Evolutionary conservation across 345 rosid genomes (phyloP), one percentile per base, ranked within the genome.

Genomic region (Boechera divaricarpa): DNA sequence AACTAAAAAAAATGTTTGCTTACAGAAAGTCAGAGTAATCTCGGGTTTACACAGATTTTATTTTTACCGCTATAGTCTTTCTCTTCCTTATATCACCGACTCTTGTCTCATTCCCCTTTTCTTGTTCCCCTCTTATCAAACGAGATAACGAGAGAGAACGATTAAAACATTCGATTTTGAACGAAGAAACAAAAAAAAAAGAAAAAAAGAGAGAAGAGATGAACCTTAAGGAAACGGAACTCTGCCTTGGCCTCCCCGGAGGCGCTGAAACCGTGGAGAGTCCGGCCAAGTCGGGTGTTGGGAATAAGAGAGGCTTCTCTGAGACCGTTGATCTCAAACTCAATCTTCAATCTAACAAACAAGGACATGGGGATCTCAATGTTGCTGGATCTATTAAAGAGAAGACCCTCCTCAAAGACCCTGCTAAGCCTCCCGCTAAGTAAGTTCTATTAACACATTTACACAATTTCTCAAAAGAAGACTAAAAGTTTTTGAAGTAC

Each of bases 321-420:
- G 87, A 87, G 79, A 90, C 89, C 5, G 87, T 87, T 63, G 88
- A 86, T 83, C 82, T 87, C 87, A 86, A 85, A 86, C 90, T 90
- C 5, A 87, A 87, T 67, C 82, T 91, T 57, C 80, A 87, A 5
- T 62, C 75, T 24, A 70, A 55, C 66, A 77, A 70, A 54, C 64
- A 69, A 53, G 63, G 39, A 85, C 1, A 63, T 83, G 4, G 60
- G 21, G 62, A 75, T 86, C 16, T 71, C 69, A 64, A 54, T 7
- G 56, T 45, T 31, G 2, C 28, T 18, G 67, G 55, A 48, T 32
- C 78, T 81, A 24, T 55, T 9, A 73, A 58, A 32, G 78, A 73
- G 45, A 70, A 75, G 47, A 58, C 48, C 8, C 24, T 63, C 69
- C 52, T 45, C 78, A 85, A 75, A 85, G 78, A 79, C 9, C 60